Evolutionary conservation across 2,329 filamentous ascomycete species (phyloP), one percentile per base, ranked within the genome.

Genomic region (Fusarium setosum): DNA sequence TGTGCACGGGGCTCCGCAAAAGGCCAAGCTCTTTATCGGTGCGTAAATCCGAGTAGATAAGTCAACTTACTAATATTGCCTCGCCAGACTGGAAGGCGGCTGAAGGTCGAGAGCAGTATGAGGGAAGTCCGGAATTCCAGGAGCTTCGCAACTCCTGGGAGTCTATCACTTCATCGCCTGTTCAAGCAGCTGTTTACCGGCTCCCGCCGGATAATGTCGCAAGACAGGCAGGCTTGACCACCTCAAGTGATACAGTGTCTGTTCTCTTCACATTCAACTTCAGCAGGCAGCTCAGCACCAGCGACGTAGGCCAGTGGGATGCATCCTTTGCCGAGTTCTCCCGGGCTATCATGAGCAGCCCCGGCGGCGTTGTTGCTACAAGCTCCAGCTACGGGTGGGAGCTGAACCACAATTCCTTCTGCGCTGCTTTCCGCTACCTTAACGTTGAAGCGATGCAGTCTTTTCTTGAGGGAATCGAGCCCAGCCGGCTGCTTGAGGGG

Each of bases 1-100:
- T 29, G 26, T 65, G 6, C 40, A 59, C n/a, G 45, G 37, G 4
- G 32, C 12, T 20, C 40, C 55, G 8, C 31, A 38, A 2, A 35
- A 51, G 10, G 59, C 61, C 12, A 56, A 63, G 26, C 37, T 63
- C 4, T 48, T 63, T 32, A 40, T 61, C 7, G 59, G 59, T 61
- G 21, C n/a, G 34, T 37, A 12, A 12, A 4, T 15, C n/a, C n/a
- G n/a, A n/a, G n/a, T n/a, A n/a, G n/a, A n/a, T 37, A 24, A 40
- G 3, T 32, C 4, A 26, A 3, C 13, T 29, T n/a, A n/a, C 26
- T 29, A 7, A 9, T 29, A 8, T 9, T 12, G 6, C 26, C 26
- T 29, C 26, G 12, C 4, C 6, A 61, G 48, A 61, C 32, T 61
- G 59, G 59, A 61, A 61, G n/a, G 38, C 35, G 4, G 29, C 18